Percentiles rank a stretch among this genome's conserved stretches.
Evolutionary conservation across 2,329 filamentous ascomycete species (phyloP).

Genomic region (Fusarium gaditjirri): DNA sequence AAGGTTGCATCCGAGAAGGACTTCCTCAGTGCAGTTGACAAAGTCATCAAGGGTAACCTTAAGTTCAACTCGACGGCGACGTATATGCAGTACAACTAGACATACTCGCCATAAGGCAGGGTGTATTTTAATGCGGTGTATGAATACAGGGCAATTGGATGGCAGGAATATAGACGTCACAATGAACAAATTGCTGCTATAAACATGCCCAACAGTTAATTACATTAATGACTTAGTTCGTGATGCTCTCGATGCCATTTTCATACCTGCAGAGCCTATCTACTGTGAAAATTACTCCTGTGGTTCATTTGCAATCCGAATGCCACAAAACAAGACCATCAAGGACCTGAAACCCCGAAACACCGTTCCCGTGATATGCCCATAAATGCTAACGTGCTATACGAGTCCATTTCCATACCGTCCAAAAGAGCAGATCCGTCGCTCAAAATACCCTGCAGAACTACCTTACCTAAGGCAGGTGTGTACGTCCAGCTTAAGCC

Average conservation of each 20-base stretch:
- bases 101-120: slow-evolving; percentile 31
- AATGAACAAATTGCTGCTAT: slow-evolving; percentile 36
- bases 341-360: slow-evolving; percentile 28
- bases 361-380: slow-evolving; percentile 35
- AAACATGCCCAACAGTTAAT: background rate
- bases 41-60: slow-evolving; percentile 98
- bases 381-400: slow-evolving; percentile 12
- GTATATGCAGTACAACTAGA: slow-evolving; percentile 99
- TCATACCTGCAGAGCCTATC: slow-evolving; percentile 32
- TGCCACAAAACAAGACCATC: slow-evolving; percentile 6
- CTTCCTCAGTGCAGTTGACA: slow-evolving; percentile 96
- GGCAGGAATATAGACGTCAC: slow-evolving; percentile 41
- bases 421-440: slow-evolving; percentile 8
- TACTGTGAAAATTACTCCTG: slow-evolving; percentile 19
- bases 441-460: background rate
- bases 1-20: slow-evolving; percentile 99
- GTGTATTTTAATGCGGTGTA: slow-evolving; percentile 49
- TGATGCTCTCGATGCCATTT: slow-evolving; percentile 8
- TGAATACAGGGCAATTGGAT: slow-evolving; percentile 46
- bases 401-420: background rate
- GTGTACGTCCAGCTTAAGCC: slow-evolving; percentile 1
- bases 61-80: slow-evolving; percentile 99
- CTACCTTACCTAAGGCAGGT: background rate
- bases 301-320: slow-evolving; percentile 10
- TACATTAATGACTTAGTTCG: background rate